These are phyloP conservation scores for Guillardia theta DNA, from an alignment of 78 protist species.

Conservation along the genomic window DNA sequence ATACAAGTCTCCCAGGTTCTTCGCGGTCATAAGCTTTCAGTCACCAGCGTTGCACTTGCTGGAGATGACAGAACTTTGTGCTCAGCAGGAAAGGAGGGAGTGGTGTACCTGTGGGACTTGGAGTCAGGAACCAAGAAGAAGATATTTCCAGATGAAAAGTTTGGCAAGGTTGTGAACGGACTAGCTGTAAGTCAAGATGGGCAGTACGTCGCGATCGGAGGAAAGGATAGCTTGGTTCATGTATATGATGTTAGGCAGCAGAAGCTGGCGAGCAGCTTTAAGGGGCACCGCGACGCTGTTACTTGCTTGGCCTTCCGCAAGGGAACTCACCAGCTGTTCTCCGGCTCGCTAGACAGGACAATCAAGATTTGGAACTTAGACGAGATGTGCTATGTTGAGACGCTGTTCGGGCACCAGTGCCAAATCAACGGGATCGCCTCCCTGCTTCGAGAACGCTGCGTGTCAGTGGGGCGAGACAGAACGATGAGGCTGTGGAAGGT, in stretches of 20 bases:
- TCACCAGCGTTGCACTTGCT: background rate
- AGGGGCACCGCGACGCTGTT: slow-evolving; percentile 63
- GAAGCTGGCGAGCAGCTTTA: slow-evolving; percentile 44
- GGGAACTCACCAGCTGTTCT: slow-evolving; percentile 66
- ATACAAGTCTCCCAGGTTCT: background rate
- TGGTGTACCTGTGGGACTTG: slow-evolving; percentile 16
- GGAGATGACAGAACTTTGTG: background rate
- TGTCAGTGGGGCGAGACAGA: background rate
- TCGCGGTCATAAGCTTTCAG: slow-evolving; percentile 1
- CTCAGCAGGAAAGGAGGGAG: slow-evolving; percentile 20
- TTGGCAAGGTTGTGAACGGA: background rate
- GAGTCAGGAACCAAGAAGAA: slow-evolving; percentile 6
- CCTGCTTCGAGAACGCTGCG: background rate
- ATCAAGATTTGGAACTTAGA: slow-evolving; percentile 77
- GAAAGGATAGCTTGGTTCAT: slow-evolving; percentile 57
- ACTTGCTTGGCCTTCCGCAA: slow-evolving; percentile 65
- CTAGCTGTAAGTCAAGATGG: slow-evolving; percentile 70
- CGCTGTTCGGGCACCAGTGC: slow-evolving; percentile 56
- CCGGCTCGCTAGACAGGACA: slow-evolving; percentile 76
- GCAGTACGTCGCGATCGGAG: slow-evolving; percentile 69
- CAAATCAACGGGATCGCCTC: background rate
- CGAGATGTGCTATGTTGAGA: slow-evolving; percentile 79
- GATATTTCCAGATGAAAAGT: background rate
- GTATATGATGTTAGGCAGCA: slow-evolving; percentile 59
- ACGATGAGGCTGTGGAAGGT: slow-evolving; percentile 42